Percentiles rank a stretch among this genome's conserved stretches.
Evolutionary conservation across 441 rosid genomes (phyloP).

Genomic region (Theobroma grandiflorum): DNA sequence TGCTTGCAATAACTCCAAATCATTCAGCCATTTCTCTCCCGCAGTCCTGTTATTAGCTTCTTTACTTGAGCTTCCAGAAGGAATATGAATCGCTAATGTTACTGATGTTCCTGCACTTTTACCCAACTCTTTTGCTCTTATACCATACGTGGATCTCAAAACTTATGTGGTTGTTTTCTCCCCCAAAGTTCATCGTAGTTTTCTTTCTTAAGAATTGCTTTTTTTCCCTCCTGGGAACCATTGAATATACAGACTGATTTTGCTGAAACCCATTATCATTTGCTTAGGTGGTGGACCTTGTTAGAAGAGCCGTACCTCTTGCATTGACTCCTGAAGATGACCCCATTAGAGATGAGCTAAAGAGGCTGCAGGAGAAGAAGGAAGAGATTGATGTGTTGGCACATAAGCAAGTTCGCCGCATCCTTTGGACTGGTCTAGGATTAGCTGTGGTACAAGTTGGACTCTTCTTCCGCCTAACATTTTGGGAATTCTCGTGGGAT

Average conservation of each 20-base stretch:
- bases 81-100: neutral
- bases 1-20: neutral
- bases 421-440: conserved; percentile 85
- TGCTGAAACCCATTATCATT: neutral
- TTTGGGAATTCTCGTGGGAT: conserved; percentile 99
- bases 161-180: neutral
- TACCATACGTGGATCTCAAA: neutral
- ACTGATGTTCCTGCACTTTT: neutral
- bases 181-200: neutral
- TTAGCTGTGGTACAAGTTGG: conserved; percentile 59
- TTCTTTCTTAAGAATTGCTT: neutral
- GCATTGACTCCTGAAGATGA: conserved; percentile 70
- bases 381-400: conserved; percentile 81
- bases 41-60: neutral
- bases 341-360: conserved; percentile 65
- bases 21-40: neutral
- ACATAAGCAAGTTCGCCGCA: conserved; percentile 81
- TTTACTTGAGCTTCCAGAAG: neutral
- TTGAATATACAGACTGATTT: conserved; percentile 7
- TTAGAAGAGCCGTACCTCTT: conserved; percentile 85
- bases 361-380: conserved; percentile 63
- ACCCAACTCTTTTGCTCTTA: neutral
- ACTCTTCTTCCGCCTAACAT: conserved; percentile 79
- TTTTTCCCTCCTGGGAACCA: neutral
- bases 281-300: conserved; percentile 80